A percentile compares a stretch with the other conserved stretches of the same genome.
These are phyloP conservation scores for Pedinophyceae sp. DNA, from an alignment of 139 green algal species.

Conservation along the genomic window DNA sequence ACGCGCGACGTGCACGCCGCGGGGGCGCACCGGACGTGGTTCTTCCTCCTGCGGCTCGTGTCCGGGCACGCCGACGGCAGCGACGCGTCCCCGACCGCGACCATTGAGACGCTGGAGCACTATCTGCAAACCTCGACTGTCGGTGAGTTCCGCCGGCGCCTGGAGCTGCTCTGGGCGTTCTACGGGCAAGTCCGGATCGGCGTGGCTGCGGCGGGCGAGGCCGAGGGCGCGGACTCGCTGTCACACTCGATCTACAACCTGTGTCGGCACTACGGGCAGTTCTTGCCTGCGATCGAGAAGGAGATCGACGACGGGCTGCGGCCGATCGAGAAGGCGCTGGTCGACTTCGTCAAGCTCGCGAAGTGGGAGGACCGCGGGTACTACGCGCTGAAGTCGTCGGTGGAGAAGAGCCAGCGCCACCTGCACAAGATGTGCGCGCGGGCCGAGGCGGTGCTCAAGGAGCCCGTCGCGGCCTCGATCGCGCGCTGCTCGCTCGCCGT, in stretches of 20 bases:
- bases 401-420: constrained; percentile 73
- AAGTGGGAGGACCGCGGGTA: constrained; percentile 94
- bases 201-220: neutral
- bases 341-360: constrained; percentile 82
- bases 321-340: constrained; percentile 65
- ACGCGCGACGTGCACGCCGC: constrained; percentile 25
- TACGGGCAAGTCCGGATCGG: neutral
- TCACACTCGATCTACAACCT: constrained; percentile 47
- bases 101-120: constrained; percentile 74
- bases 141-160: constrained; percentile 63
- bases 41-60: constrained; percentile 74
- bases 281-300: constrained; percentile 28
- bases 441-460: constrained; percentile 13
- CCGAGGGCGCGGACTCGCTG: constrained; percentile 4
- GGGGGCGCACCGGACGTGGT: constrained; percentile 61
- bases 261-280: constrained; percentile 71
- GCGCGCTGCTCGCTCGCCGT: constrained; percentile 5
- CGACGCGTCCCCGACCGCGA: too few species aligned
- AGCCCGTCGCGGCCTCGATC: constrained; percentile 9
- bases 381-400: constrained; percentile 54
- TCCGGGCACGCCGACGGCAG: constrained; percentile 3
- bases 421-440: constrained; percentile 47
- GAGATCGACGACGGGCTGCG: constrained; percentile 32
- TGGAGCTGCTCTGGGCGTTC: constrained; percentile 61
- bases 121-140: constrained; percentile 76